phyloP scores from a whole-genome alignment of 305 asterid species.

The Fraxinus angustifolia region DNA sequence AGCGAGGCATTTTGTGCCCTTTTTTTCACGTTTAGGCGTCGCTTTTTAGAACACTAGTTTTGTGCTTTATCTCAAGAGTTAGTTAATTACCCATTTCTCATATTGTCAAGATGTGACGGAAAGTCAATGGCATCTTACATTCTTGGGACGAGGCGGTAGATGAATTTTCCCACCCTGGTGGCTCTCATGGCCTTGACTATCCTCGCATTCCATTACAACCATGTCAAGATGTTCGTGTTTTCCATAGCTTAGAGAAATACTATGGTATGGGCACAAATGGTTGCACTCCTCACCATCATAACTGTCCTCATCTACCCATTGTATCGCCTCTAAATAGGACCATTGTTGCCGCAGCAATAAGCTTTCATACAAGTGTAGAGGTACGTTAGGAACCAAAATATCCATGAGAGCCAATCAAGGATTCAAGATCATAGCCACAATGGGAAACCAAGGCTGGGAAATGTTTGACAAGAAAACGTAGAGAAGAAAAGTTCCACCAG shows the following conservation, averaged over 20 bases:
- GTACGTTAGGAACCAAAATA: conserved; percentile 37
- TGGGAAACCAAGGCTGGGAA: conserved; percentile 39
- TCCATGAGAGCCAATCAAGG: conserved; percentile 40
- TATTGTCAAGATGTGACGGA: conserved; percentile 23
- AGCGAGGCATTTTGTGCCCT: background rate
- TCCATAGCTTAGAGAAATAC: background rate
- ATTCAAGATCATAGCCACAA: conserved; percentile 30
- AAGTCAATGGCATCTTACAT: conserved; percentile 29
- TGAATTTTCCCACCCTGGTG: conserved; percentile 8
- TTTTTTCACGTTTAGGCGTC: background rate
- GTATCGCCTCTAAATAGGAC: conserved; percentile 24
- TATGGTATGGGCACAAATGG: conserved; percentile 1
- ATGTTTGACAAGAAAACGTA: conserved; percentile 28
- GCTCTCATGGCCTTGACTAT: background rate
- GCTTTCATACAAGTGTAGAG: conserved; percentile 37
- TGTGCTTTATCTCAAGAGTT: background rate
- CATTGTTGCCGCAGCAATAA: conserved; percentile 12
- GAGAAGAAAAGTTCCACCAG: conserved; percentile 40
- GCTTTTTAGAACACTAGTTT: background rate
- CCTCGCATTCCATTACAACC: background rate
- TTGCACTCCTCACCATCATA: conserved; percentile 3
- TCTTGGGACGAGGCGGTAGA: conserved; percentile 26
- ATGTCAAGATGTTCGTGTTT: conserved; percentile 23
- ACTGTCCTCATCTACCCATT: background rate
- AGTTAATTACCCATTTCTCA: background rate